These are phyloP conservation scores for Pseudonitzschia pungens DNA, from an alignment of 108 stramenopile genomes.

Conservation along the genomic window DNA sequence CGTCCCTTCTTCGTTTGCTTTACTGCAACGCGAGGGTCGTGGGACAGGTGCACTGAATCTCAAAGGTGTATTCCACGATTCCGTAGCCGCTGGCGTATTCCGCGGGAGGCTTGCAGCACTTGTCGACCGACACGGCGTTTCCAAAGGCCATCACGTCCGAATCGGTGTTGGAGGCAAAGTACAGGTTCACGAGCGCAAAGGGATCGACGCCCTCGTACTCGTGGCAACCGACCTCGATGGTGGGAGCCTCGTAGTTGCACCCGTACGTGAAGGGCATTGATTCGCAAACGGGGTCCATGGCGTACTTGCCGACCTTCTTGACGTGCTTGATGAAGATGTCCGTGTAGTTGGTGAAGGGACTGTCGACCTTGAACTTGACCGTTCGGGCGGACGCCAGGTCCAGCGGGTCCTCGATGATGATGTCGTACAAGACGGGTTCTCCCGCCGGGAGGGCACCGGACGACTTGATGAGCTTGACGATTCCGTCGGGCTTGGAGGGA, in stretches of 20 bases:
- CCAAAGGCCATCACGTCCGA: background rate
- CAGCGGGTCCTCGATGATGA: background rate
- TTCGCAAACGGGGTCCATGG: background rate
- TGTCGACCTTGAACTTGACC: constrained; percentile 15
- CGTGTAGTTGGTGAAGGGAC: constrained; percentile 8
- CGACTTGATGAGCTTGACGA: background rate
- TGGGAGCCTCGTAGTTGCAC: background rate
- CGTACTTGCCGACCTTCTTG: constrained; percentile 6
- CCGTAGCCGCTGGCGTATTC: constrained; percentile 9
- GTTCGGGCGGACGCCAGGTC: background rate
- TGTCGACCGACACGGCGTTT: constrained; percentile 1
- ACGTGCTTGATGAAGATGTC: constrained; percentile 16
- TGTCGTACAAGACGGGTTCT: constrained; percentile 12
- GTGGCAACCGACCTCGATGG: constrained; percentile 12
- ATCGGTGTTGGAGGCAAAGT: constrained; percentile 7
- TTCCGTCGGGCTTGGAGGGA: background rate
- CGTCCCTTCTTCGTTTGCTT: too few species aligned
- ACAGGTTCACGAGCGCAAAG: constrained; percentile 5
- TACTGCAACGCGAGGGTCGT: background rate
- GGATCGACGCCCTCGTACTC: constrained; percentile 1
- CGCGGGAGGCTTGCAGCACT: constrained; percentile 3
- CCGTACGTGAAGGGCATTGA: constrained; percentile 9
- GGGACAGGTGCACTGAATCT: constrained; percentile 13
- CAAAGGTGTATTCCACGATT: constrained; percentile 6
- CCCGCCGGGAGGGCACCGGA: background rate